Percentiles rank a stretch among this genome's conserved stretches.
phyloP scores from a whole-genome alignment of 768 basidiomycete genomes.

The Pleurotus salmoneostramineus region DNA sequence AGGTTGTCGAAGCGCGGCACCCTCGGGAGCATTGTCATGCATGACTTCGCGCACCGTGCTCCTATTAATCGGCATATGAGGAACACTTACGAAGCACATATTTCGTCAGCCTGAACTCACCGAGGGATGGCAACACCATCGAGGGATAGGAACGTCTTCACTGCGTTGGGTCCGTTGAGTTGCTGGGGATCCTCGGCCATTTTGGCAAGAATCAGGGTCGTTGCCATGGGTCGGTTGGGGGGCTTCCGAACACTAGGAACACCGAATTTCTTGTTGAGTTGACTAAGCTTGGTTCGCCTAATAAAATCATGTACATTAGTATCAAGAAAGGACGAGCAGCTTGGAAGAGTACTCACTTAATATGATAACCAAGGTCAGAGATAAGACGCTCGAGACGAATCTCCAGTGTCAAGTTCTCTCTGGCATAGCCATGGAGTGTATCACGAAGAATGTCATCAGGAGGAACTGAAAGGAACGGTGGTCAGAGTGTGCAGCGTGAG shows the following conservation, averaged over 20 bases:
- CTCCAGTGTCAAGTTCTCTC: slow-evolving; percentile 11
- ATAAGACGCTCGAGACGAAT: background rate
- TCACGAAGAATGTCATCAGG: slow-evolving; percentile 10
- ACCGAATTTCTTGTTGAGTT: slow-evolving; percentile 13
- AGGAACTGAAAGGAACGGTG: slow-evolving; percentile 10
- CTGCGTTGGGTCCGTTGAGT: slow-evolving; percentile 14
- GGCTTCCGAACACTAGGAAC: slow-evolving; percentile 15
- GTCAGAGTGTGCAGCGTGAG: background rate
- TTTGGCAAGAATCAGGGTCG: slow-evolving; percentile 14
- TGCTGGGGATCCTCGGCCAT: slow-evolving; percentile 15
- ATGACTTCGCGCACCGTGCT: background rate
- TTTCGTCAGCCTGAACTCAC: slow-evolving; percentile 7
- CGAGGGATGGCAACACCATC: slow-evolving; percentile 13
- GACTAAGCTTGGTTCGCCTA: background rate
- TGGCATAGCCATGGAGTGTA: slow-evolving; percentile 14
- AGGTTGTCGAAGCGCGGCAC: background rate
- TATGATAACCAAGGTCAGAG: background rate
- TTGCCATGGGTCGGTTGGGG: slow-evolving; percentile 12
- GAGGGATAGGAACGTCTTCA: slow-evolving; percentile 13
- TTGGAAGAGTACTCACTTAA: background rate
- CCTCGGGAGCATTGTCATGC: background rate
- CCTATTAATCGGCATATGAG: background rate
- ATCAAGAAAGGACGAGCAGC: background rate
- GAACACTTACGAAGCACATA: background rate
- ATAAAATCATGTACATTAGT: background rate